phyloP scores from a whole-genome alignment of 2,329 filamentous ascomycete species.

The Diaporthe capsici region DNA sequence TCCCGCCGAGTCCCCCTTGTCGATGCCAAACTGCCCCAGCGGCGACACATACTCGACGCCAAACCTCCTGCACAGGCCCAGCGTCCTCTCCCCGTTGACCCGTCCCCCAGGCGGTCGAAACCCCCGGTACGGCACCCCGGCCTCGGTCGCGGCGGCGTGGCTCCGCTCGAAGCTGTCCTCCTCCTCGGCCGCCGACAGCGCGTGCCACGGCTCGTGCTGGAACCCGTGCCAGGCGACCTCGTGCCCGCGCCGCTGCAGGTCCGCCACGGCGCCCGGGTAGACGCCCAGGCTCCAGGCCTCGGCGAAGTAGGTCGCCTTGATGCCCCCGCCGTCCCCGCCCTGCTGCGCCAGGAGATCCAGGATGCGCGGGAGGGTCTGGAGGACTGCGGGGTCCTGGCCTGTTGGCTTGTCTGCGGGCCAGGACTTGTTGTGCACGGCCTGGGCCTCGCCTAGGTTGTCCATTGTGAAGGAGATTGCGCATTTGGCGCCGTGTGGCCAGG shows the following conservation, averaged over 20 bases:
- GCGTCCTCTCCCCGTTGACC: constrained; percentile 46
- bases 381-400: constrained; percentile 48
- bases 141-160: constrained; percentile 41
- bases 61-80: constrained; percentile 42
- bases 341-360: constrained; percentile 45
- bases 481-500: constrained; percentile 47
- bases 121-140: constrained; percentile 45
- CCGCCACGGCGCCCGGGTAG: constrained; percentile 45
- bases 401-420: constrained; percentile 45
- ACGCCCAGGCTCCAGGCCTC: constrained; percentile 50
- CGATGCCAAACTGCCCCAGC: constrained; percentile 44
- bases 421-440: constrained; percentile 46
- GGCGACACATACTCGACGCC: constrained; percentile 49
- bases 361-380: constrained; percentile 48
- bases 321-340: not conserved
- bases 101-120: constrained; percentile 49
- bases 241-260: constrained; percentile 44
- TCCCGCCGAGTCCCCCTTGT: not conserved
- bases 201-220: constrained; percentile 49
- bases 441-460: constrained; percentile 52
- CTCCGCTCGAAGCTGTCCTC: constrained; percentile 47
- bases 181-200: constrained; percentile 42
- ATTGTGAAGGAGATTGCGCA: constrained; percentile 50
- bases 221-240: constrained; percentile 51
- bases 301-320: constrained; percentile 50